Evolutionary conservation across 257 asterid genomes (phyloP), one percentile per base, ranked within the genome.

Genomic region (Paulownia fortunei): DNA sequence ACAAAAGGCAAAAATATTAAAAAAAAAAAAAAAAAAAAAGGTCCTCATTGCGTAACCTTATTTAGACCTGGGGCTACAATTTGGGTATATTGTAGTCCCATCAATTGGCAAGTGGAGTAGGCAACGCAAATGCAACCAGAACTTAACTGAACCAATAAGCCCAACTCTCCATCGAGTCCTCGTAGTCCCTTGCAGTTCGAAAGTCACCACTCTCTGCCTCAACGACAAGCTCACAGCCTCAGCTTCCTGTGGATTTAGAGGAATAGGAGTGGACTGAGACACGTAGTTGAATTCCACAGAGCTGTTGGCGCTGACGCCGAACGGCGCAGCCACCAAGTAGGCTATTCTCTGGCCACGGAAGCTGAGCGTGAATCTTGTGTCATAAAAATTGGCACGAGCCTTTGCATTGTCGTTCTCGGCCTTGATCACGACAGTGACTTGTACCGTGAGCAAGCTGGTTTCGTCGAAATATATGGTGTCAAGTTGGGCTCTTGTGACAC

Each of bases 111-210:
- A 80, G 19, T 30, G 84, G 8, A 94, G 91, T 24, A 7, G 54
- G 72, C 98, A 94, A 72, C 87, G 79, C 84, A 94, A 78, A 60
- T 83, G 87, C 87, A 92, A 64, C 90, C 84, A 76, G 79, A 86
- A 89, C 82, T 88, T 94, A n/a, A 91, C 85, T 2, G 97, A 91
- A 30, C 97, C 96, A 0, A 94, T 64, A 9, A 88, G 36, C 78
- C 97, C 90, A 0, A 92, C 79, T 47, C 86, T 83, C 98, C 98
- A 92, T 0, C 97, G 73, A 0, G 96, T 91, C 83, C 94, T 85
- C 2, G 90, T 78, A 47, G 69, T 80, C 18, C 98, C 98, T 69
- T 78, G 81, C 24, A 94, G 77, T 1, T 84, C 86, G 21, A 94
- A 90, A 32, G 26, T 76, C 1, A 89, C 68, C n/a, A 67, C 27